Evolutionary conservation across 495 filamentous ascomycete genomes (phyloP).

Genomic region (Podospora conica): DNA sequence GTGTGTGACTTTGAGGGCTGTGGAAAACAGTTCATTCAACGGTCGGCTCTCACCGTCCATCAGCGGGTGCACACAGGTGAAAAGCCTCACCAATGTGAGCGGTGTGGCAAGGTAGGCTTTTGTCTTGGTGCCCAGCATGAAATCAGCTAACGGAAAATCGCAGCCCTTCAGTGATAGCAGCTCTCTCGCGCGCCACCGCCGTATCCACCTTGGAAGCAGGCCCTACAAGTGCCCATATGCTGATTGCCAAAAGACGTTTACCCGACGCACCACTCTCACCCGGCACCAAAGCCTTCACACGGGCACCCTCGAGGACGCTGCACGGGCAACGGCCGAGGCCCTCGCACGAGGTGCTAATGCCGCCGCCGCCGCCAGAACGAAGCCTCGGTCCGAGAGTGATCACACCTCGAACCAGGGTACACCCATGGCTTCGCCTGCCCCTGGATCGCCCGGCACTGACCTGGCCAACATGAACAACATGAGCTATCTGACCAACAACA

Average conservation of each 20-base stretch:
- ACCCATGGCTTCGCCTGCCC: slow-evolving; percentile 81
- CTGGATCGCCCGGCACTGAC: slow-evolving; percentile 71
- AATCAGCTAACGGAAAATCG: slow-evolving; percentile 10
- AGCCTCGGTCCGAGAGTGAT: slow-evolving; percentile 64
- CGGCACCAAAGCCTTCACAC: slow-evolving; percentile 95
- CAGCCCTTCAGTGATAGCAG: slow-evolving; percentile 99
- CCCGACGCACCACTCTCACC: slow-evolving; percentile 87
- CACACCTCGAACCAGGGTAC: slow-evolving; percentile 75
- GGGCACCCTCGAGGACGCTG: slow-evolving; percentile 90
- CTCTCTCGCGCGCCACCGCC: slow-evolving; percentile 84
- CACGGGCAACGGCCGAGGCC: slow-evolving; percentile 66
- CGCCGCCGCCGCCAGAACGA: slow-evolving; percentile 51
- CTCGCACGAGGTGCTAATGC: slow-evolving; percentile 49
- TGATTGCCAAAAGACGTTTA: slow-evolving; percentile 98
- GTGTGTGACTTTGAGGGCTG: slow-evolving; percentile 87
- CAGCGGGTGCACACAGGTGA: slow-evolving; percentile 93
- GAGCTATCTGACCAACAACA: slow-evolving; percentile 63
- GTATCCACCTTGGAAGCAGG: slow-evolving; percentile 92
- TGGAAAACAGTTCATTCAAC: slow-evolving; percentile 94
- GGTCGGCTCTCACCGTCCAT: slow-evolving; percentile 95
- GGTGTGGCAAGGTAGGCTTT: slow-evolving; percentile 79
- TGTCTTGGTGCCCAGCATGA: not conserved
- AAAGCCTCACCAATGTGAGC: slow-evolving; percentile 96
- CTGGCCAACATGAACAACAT: slow-evolving; percentile 68
- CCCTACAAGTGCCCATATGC: slow-evolving; percentile 97